Evolutionary conservation across 768 basidiomycete genomes (phyloP), one percentile per base, ranked within the genome.

Genomic region (Serpula lacrymans): DNA sequence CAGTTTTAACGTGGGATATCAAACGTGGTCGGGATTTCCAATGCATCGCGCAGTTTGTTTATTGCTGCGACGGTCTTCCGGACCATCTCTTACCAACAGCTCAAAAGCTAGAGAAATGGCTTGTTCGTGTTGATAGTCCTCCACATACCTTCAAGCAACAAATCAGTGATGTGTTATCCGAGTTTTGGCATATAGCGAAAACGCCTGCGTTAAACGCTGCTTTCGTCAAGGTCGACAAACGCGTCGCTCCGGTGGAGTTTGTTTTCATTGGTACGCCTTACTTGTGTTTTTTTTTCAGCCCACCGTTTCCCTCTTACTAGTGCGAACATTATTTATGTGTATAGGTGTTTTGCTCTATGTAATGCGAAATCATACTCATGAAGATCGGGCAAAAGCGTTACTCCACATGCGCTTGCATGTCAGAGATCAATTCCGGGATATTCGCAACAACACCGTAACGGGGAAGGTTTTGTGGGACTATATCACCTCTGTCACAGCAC

Each of bases 191-290:
- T 16, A 69, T 87, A 32, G 82, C 82, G 3, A 52, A 46, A 8
- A 60, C 68, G 22, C 16, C 43, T 1, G 31, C 52, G 5, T 60
- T 75, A 24, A 73, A 71, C n/a, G 44, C 55, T 10, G 78, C 68
- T 2, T 82, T 88, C 49, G 63, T 46, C 13, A 62, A 68, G 18
- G 71, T 84, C n/a, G 63, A 66, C 41, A 73, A 77, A 44, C 72
- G 78, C 20, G 71, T 89, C 28, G 78, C 84, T 2, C 85, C 85
- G 2, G 77, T 82, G 6, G 84, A 88, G 53, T 86, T 91, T 55
- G 77, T 89, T 23, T 90, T 85, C 58, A 80, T 88, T 29, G 86
- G 89, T 89, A 53, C 45, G 71, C n/a, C n/a, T n/a, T n/a, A n/a
- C n/a, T n/a, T n/a, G n/a, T n/a, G n/a, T n/a, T 62, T 9, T 10